Conservation (phyloP, 345 rosid species). For the Toxicodendron radicans region DNA sequence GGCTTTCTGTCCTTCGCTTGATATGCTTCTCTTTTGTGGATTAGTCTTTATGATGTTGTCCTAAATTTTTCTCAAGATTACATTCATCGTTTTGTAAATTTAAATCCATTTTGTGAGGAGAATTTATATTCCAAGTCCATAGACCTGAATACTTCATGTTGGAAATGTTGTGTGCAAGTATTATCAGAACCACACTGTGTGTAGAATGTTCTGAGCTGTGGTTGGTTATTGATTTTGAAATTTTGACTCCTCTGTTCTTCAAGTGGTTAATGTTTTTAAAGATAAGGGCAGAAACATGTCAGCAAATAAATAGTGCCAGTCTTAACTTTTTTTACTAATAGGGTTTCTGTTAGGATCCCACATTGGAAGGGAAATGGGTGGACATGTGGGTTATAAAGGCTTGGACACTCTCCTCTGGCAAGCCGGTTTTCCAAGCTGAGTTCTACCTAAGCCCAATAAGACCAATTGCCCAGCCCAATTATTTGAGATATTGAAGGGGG, state of each 20-base stretch:
- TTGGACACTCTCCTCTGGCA: no score
- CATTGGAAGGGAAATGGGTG: no score
- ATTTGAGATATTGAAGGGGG: no score
- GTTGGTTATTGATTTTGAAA: conserved; percentile 4
- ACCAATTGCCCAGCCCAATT: no score
- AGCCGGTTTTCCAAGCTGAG: no score
- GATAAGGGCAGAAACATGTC: neutral
- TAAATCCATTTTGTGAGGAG: neutral
- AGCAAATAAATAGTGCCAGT: neutral
- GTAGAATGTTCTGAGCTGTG: neutral
- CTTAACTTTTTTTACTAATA: neutral
- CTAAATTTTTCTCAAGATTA: neutral
- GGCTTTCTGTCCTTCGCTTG: neutral
- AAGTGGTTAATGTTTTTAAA: neutral
- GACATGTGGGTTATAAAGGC: no score
- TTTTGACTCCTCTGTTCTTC: neutral
- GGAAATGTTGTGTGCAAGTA: neutral
- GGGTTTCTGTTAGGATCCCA: no score
- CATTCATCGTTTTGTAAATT: neutral
- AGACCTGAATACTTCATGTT: neutral
- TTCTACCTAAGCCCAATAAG: no score
- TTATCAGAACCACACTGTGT: neutral
- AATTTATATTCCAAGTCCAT: neutral
- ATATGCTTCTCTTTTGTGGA: neutral
- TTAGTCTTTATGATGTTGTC: neutral